These are phyloP conservation scores for Mrakia blollopis DNA, from an alignment of 768 basidiomycete genomes.

Conservation along the genomic window DNA sequence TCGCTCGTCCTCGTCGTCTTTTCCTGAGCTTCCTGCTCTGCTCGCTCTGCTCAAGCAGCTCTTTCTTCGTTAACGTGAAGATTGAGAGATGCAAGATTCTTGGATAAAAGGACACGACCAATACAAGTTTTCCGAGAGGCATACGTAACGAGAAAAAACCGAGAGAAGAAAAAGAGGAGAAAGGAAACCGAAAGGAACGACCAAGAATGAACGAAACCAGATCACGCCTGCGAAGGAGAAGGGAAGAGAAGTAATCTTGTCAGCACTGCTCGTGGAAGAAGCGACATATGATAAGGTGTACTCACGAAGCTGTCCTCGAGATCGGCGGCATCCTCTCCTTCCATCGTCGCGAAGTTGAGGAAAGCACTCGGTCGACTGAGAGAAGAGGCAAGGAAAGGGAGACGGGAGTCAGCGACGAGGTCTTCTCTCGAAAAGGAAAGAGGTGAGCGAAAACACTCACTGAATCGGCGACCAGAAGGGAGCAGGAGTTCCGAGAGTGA, in stretches of 20 bases:
- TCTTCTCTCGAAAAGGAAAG: not conserved
- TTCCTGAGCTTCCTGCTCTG: no score
- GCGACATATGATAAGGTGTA: not conserved
- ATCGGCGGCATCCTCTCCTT: conserved; percentile 87
- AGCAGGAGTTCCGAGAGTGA: conserved; percentile 86
- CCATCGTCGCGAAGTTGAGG: conserved; percentile 89
- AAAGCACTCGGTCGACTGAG: conserved; percentile 73
- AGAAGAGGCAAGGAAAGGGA: not conserved
- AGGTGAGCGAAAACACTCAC: conserved; percentile 48
- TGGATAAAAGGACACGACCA: no score
- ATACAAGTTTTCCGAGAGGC: no score
- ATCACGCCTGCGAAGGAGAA: not conserved
- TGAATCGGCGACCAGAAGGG: conserved; percentile 96
- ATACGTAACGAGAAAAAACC: no score
- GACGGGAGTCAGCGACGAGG: not conserved
- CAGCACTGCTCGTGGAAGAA: not conserved
- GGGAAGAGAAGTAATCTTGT: not conserved
- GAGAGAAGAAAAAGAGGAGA: no score
- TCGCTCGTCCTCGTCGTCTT: no score
- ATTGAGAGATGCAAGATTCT: no score
- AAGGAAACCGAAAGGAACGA: no score
- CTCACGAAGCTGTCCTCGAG: conserved; percentile 62
- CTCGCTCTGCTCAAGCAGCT: no score
- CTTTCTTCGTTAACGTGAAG: no score
- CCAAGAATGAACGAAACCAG: not conserved